Evolutionary conservation across 2,329 filamentous ascomycete genomes (phyloP).

Genomic region (Aspergillus brasiliensis): DNA sequence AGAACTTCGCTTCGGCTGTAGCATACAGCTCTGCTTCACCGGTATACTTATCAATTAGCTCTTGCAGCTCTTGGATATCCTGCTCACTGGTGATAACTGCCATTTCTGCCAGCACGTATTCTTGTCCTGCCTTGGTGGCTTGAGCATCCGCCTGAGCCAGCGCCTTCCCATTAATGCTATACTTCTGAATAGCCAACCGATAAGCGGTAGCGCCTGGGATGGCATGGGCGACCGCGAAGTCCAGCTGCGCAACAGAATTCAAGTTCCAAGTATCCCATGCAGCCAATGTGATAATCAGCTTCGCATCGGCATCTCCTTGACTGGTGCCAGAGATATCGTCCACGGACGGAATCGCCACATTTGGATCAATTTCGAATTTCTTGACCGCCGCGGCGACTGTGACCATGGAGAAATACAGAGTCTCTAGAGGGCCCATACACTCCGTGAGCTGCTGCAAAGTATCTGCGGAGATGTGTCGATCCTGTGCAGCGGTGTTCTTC

Average conservation of each 20-base stretch:
- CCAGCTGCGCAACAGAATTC: not conserved
- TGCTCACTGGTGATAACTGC: no score
- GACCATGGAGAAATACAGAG: not conserved
- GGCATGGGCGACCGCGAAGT: no score
- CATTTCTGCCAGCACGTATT: no score
- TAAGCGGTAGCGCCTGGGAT: no score
- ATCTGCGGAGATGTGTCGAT: not conserved
- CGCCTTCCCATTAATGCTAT: no score
- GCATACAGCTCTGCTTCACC: no score
- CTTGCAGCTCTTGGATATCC: no score
- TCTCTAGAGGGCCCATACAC: not conserved
- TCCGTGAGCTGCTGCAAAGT: not conserved
- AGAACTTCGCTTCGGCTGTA: no score
- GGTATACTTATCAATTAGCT: no score
- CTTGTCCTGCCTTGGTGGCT: no score
- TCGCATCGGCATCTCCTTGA: not conserved
- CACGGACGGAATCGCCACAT: not conserved
- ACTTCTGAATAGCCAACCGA: no score
- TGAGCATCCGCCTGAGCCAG: no score
- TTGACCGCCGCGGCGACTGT: not conserved
- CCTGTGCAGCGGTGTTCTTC: not conserved
- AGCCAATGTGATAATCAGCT: not conserved
- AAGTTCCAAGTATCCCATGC: conserved; percentile 6
- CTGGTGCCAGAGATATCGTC: not conserved
- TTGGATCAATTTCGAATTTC: not conserved